phyloP scores from a whole-genome alignment of 202 grass and related monocot species.

The Panicum virgatum region DNA sequence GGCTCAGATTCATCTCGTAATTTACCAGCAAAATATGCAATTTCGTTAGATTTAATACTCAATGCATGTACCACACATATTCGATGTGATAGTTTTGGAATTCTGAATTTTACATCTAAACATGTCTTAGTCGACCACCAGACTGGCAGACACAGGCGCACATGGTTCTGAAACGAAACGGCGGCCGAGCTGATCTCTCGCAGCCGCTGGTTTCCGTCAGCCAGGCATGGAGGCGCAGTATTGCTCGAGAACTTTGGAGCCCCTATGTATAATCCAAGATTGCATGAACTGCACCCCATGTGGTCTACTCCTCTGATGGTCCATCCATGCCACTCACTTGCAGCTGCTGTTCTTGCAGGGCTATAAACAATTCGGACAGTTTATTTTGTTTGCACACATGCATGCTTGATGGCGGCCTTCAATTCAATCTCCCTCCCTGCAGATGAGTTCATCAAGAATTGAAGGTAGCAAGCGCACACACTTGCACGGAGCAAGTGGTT shows the following conservation, averaged over 20 bases:
- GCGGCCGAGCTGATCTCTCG: background rate
- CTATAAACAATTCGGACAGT: background rate
- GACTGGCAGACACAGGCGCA: too few relatives aligned
- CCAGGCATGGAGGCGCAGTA: background rate
- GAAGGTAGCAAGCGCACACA: too few relatives aligned
- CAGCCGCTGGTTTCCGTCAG: background rate
- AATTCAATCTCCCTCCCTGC: background rate
- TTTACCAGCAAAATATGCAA: too few relatives aligned
- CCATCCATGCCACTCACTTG: background rate
- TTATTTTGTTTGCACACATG: too few relatives aligned
- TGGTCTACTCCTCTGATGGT: background rate
- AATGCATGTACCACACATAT: too few relatives aligned
- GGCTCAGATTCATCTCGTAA: too few relatives aligned
- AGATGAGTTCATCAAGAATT: background rate
- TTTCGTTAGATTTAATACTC: too few relatives aligned
- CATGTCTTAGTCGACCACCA: too few relatives aligned
- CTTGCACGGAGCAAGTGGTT: too few relatives aligned
- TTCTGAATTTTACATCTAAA: too few relatives aligned
- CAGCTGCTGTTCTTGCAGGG: background rate
- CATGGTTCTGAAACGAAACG: background rate
- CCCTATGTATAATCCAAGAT: background rate
- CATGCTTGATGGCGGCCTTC: background rate
- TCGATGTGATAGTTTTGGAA: too few relatives aligned
- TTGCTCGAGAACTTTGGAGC: background rate
- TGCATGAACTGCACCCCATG: background rate